phyloP scores from a whole-genome alignment of 495 filamentous ascomycete species.

The Penicillium diatomitis region DNA sequence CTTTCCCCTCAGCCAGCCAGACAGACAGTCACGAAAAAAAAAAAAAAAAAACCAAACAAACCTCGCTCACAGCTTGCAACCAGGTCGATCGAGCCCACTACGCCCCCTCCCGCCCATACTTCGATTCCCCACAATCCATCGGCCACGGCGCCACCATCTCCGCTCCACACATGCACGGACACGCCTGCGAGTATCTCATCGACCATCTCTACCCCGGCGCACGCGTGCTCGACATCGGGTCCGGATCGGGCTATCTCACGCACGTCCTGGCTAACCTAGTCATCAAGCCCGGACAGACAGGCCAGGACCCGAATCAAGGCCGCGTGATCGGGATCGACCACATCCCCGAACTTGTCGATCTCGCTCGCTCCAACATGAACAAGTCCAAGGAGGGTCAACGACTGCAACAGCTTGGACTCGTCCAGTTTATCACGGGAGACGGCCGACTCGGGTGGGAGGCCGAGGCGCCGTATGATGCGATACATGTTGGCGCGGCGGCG shows the following conservation, averaged over 20 bases:
- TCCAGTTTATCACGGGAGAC: slow-evolving; percentile 71
- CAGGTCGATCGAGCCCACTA: slow-evolving; percentile 91
- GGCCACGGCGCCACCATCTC: slow-evolving; percentile 85
- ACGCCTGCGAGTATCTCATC: slow-evolving; percentile 59
- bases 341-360: slow-evolving; percentile 64
- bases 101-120: slow-evolving; percentile 62
- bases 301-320: slow-evolving; percentile 28
- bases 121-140: slow-evolving; percentile 85
- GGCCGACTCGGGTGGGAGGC: slow-evolving; percentile 66
- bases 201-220: slow-evolving; percentile 45
- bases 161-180: slow-evolving; percentile 95
- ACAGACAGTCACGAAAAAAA: no score
- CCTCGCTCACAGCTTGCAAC: background rate
- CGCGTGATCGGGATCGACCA: slow-evolving; percentile 81
- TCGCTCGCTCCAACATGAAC: slow-evolving; percentile 64
- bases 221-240: slow-evolving; percentile 78
- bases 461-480: slow-evolving; percentile 68
- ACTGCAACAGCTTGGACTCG: slow-evolving; percentile 51
- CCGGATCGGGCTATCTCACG: slow-evolving; percentile 85
- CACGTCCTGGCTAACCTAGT: slow-evolving; percentile 81
- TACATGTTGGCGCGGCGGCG: slow-evolving; percentile 92
- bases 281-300: slow-evolving; percentile 23
- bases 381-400: slow-evolving; percentile 58
- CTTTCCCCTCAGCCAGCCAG: background rate
- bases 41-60: background rate